Base-by-base conservation (phyloP, 2,329 filamentous ascomycete genomes). In the Cladorrhinum sp. region DNA sequence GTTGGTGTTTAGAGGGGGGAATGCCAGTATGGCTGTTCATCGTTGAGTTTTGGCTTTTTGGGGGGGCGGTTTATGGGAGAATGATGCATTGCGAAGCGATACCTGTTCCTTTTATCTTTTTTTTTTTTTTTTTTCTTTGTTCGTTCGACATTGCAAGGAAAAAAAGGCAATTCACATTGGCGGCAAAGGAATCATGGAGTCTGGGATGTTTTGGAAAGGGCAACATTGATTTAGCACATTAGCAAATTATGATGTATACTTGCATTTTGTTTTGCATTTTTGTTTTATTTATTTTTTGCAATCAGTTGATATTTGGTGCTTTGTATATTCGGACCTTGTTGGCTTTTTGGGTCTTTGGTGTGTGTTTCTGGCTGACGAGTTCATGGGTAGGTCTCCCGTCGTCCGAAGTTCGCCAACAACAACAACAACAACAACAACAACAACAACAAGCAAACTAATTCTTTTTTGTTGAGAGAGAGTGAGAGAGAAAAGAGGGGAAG, bases 1-100 rank as follows among this genome's bases (percentile, higher is more conserved):
- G 70, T 71, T 84, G 28, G 79, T 83, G n/a, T 83, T 83, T 54
- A 63, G 58, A 39, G 77, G 74, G 46, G 75, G 73, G 16, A 74
- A 69, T 30, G 76, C 74, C 3, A 71, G 69, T 14, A 76, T 80
- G 74, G 64, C 71, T 30, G 68, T 71, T 23, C 26, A 28, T 28
- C 66, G 65, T 54, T 73, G 55, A 64, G 26, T 28, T 28, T 28
- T 28, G 4, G 4, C 4, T 28, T 28, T 51, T 36, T 33, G 1
- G 46, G 6, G 21, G 23, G 50, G n/a, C n/a, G n/a, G 33, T 20
- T 24, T 23, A 23, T 23, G 7, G 18, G 18, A 26, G 55, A 24
- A 18, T 3, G 20, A 49, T 36, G 51, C 51, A 28, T 54, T 30
- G 51, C 33, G 51, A 46, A 46, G n/a, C 42, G 42, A 46, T 46